Conservation (phyloP, 129 eudicot species). For the Smallanthus sonchifolius region DNA sequence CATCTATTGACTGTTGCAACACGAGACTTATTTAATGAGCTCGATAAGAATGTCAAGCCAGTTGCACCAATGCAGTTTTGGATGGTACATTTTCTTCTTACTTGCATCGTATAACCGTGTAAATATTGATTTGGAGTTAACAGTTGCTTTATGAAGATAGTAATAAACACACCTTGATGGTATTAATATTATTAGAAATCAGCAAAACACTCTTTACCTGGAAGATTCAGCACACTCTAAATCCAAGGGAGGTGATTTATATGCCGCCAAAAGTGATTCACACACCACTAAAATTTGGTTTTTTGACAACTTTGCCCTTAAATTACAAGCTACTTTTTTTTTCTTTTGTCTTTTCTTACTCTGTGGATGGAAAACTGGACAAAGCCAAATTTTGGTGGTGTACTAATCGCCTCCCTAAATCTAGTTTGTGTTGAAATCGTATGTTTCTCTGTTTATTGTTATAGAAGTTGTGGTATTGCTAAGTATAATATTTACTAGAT, state of each 20-base stretch:
- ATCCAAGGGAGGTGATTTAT: not conserved
- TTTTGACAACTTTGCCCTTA: not conserved
- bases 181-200: not conserved
- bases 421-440: not conserved
- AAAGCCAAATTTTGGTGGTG: not conserved
- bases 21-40: constrained; percentile 79
- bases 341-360: not conserved
- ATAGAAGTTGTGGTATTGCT: constrained; percentile 1
- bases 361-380: not conserved
- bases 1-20: constrained; percentile 90
- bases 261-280: not conserved
- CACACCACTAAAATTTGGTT: not conserved
- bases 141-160: not conserved
- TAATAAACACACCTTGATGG: constrained; percentile 7
- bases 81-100: constrained; percentile 46
- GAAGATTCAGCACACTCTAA: not conserved
- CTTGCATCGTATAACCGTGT: not conserved
- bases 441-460: not conserved
- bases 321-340: not conserved
- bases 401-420: not conserved
- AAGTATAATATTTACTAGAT: not conserved
- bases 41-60: constrained; percentile 85
- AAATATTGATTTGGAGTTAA: not conserved
- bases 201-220: constrained; percentile 1
- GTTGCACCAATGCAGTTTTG: constrained; percentile 95